Conservation (phyloP, 1,139 yeast species). For the Kazachstania sp. region DNA sequence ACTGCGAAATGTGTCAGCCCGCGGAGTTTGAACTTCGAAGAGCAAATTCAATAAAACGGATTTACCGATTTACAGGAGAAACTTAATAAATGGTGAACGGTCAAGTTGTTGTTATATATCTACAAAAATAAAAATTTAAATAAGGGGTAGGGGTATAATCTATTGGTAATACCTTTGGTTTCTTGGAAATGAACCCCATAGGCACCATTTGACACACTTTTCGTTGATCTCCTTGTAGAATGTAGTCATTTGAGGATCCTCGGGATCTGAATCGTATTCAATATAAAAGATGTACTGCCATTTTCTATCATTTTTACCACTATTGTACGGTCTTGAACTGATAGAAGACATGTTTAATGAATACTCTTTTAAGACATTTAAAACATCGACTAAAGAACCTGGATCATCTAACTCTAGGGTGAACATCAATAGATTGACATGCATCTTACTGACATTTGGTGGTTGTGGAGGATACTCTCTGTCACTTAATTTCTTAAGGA, state of each 20-base stretch:
- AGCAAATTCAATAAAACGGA: too few species aligned
- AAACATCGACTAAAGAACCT: slow-evolving; percentile 65
- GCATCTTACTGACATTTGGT: not conserved
- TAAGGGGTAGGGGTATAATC: not conserved
- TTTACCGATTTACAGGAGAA: too few species aligned
- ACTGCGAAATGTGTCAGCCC: too few species aligned
- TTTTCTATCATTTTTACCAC: slow-evolving; percentile 16
- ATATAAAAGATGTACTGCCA: slow-evolving; percentile 86
- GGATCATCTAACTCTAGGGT: slow-evolving; percentile 60
- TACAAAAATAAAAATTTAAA: too few species aligned
- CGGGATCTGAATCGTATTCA: slow-evolving; percentile 39
- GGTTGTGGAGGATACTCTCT: not conserved
- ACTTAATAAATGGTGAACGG: too few species aligned
- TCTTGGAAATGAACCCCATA: slow-evolving; percentile 37
- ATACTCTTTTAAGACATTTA: slow-evolving; percentile 49
- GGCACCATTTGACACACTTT: slow-evolving; percentile 28
- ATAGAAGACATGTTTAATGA: slow-evolving; percentile 64
- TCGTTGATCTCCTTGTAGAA: slow-evolving; percentile 23
- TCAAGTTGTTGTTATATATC: too few species aligned
- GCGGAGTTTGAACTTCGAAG: too few species aligned
- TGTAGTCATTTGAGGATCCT: slow-evolving; percentile 14
- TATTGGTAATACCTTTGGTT: slow-evolving; percentile 29
- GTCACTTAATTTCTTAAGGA: slow-evolving; percentile 35
- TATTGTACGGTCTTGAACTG: slow-evolving; percentile 48
- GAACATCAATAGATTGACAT: slow-evolving; percentile 53